Evolutionary conservation across 2,329 filamentous ascomycete species (phyloP), one percentile per base, ranked within the genome.

Genomic region (Penicillium hesseltinei): DNA sequence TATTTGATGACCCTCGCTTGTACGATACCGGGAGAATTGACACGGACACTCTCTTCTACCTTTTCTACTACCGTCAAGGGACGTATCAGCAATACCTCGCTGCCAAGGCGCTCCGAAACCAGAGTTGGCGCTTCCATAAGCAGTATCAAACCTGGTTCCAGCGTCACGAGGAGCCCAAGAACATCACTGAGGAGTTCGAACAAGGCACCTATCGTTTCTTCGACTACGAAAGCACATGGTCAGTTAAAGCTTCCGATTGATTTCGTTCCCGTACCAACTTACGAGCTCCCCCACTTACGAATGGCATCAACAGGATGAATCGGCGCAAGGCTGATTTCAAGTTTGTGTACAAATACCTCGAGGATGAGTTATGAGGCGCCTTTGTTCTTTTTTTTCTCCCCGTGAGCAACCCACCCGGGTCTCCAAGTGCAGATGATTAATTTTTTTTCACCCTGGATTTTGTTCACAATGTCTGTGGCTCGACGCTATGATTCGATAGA

Each of bases 61-160:
- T 96, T 45, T 99, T 99, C 78, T 99, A 99, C 81, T 99, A 99
- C 80, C 91, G 93, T 66, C 94, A 99, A 76, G 92, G 92, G 27
- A 92, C 92, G 1, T 92, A 96, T 67, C 92, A 97, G 74, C 94
- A 99, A 73, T 97, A 92, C 71, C 82, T 97, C 58, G 92, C 94
- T 1, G 94, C 94, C 15, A 96, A 96, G 77, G 91, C 94, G n/a
- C 80, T 99, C 51, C 99, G 99, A 78, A 90, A 93, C 65, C 94
- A 99, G 76, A 97, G 92, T 76, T 99, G 94, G 94, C 85, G 94
- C 56, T 99, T 99, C 75, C 94, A 99, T 79, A 99, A 99, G 81
- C 94, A 97, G 75, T 99, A 99, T 73, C 94, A 96, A 76, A 99
- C 94, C 1, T 99, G 94, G 94, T 99, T 99, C 71, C 94, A 99